phyloP scores from a whole-genome alignment of 2,329 filamentous ascomycete species.

The Passalora sequoiae region DNA sequence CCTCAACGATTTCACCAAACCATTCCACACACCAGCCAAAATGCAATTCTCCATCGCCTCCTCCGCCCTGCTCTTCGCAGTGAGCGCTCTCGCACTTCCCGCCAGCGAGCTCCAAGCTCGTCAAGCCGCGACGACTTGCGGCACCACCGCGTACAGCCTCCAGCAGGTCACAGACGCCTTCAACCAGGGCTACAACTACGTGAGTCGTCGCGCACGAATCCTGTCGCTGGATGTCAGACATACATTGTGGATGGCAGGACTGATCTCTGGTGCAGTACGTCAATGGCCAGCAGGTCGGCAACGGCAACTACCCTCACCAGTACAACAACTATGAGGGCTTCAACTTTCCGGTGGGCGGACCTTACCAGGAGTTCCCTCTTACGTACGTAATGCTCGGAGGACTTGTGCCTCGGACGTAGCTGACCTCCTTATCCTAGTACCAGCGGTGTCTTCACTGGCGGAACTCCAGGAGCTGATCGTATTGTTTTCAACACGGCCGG shows the following conservation, averaged over 20 bases:
- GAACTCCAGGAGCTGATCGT: conserved; percentile 8
- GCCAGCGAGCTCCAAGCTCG: conserved; percentile 32
- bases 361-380: conserved; percentile 64
- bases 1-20: conserved; percentile 6
- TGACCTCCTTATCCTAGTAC: too few relatives aligned
- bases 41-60: conserved; percentile 30
- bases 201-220: too few relatives aligned
- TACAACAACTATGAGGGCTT: conserved; percentile 39
- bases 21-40: conserved; percentile 13
- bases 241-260: too few relatives aligned
- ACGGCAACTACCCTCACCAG: conserved; percentile 32
- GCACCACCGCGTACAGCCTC: conserved; percentile 49
- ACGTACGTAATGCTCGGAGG: too few relatives aligned
- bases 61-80: conserved; percentile 27
- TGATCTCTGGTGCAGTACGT: conserved; percentile 31
- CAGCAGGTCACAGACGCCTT: conserved; percentile 48
- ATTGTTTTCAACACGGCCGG: conserved; percentile 43
- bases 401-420: too few relatives aligned
- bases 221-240: too few relatives aligned
- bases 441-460: conserved; percentile 50
- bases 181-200: conserved; percentile 48
- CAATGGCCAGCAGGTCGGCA: conserved; percentile 31
- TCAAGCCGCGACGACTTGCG: conserved; percentile 51
- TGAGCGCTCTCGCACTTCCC: conserved; percentile 24
- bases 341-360: conserved; percentile 51